Base-by-base conservation (phyloP, 2,329 filamentous ascomycete species). In the Talaromyces sp. region DNA sequence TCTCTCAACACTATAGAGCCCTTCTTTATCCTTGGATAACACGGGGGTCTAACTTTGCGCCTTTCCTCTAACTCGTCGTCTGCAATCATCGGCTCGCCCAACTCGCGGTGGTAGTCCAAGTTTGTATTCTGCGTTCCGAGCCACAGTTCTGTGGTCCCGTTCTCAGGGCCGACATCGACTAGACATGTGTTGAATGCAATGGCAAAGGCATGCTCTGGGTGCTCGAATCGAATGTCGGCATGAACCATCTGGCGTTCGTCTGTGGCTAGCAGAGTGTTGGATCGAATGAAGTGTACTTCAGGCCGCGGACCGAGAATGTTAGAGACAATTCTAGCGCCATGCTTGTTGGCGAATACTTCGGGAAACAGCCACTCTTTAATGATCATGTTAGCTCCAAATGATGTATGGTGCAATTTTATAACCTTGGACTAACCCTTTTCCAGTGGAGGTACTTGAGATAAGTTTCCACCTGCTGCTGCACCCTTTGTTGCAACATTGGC, bases 1-100 rank as follows among this genome's bases (percentile, higher is more conserved):
- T 72, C 71, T 55, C 71, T 65, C 24, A 73, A 62, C 63, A 71
- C 67, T 53, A 73, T 64, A 35, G 71, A 70, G 14, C 70, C 71
- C 19, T 65, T 64, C 31, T 38, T n/a, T 31, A 60, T 61, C 31
- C 43, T 58, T 0, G 69, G 68, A 62, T 70, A 69, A 7, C 71
- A 60, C 2, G 71, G 70, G 17, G 70, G 69, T 14, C 70, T 62
- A 7, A 70, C 58, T 14, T 58, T 61, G n/a, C 64, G 46, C 2
- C 69, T 62, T 31, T 64, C 65, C 53, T 67, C 68, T 27, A 63
- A 31, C 10, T 61, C 56, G 4, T 55, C 49, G 27, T 32, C 38
- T 21, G 56, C 26, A 50, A 58, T 51, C 27, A 58, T 38, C 21
- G 56, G 56, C 29, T 58, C 56, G 7, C 56, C 56, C 19, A 58